phyloP scores from a whole-genome alignment of 805 yeast genomes.

The Nakazawaea sp. region DNA sequence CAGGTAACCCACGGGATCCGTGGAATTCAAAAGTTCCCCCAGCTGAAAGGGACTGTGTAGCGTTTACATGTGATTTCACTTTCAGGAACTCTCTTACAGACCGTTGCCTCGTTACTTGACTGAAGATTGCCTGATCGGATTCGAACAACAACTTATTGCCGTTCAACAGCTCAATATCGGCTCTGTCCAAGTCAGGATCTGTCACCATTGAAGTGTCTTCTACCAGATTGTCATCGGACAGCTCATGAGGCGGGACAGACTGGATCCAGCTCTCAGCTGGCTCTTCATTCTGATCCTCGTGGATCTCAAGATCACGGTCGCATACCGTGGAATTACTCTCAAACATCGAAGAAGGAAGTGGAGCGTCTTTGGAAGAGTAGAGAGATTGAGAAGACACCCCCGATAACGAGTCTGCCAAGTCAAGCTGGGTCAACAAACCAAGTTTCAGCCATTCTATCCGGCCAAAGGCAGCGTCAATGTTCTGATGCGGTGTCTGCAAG shows the following conservation, averaged over 20 bases:
- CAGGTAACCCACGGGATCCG: constrained; percentile 3
- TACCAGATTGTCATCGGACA: not conserved
- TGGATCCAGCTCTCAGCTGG: constrained; percentile 10
- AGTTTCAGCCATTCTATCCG: no score
- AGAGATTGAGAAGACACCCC: not conserved
- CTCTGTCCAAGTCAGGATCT: constrained; percentile 1
- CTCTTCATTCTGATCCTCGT: constrained; percentile 14
- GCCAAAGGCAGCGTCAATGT: constrained; percentile 15
- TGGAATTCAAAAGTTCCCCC: not conserved
- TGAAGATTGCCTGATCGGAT: not conserved
- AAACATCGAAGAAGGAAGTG: constrained; percentile 7
- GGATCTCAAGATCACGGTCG: constrained; percentile 10
- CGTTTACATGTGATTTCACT: no score
- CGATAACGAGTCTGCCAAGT: not conserved
- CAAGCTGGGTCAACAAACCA: constrained; percentile 32
- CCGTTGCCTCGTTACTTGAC: not conserved
- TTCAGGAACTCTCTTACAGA: no score
- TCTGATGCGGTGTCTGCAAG: constrained; percentile 26
- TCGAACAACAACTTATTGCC: not conserved
- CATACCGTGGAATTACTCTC: not conserved
- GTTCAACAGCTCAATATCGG: not conserved
- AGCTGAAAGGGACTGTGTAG: no score
- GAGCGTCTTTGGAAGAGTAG: not conserved
- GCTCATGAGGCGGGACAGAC: constrained; percentile 8
- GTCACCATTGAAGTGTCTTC: not conserved